Conservation (phyloP, 225 moss, liverwort and hornwort genomes). For the Asterella californica region DNA sequence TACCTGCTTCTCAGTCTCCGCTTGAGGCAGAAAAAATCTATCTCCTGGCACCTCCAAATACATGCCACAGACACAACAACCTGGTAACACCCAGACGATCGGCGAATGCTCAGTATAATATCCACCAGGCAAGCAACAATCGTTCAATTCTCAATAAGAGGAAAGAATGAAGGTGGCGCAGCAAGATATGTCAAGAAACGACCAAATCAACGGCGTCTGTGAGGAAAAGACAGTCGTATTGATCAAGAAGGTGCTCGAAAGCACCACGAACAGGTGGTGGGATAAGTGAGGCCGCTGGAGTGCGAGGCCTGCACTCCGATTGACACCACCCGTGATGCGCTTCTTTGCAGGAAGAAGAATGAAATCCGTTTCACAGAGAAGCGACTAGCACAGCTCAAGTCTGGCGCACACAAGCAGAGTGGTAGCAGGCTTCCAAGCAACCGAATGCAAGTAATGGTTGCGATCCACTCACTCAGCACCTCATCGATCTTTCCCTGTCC, state of each 20-base stretch:
- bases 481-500: not conserved
- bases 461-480: not conserved
- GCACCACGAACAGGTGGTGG: conserved; percentile 3
- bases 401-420: not conserved
- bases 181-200: conserved; percentile 13
- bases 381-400: not conserved
- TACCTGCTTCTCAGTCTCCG: not conserved
- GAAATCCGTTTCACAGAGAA: not conserved
- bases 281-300: conserved; percentile 4
- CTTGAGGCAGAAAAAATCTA: not conserved
- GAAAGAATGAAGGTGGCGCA: conserved; percentile 9
- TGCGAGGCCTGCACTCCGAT: conserved; percentile 6
- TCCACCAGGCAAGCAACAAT: not conserved
- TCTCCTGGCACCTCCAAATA: not conserved
- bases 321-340: conserved; percentile 5
- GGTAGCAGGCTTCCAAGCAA: not conserved
- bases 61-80: not conserved
- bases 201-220: not conserved
- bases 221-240: not conserved
- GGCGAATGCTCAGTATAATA: conserved; percentile 5
- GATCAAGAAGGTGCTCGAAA: not conserved
- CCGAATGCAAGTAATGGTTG: not conserved
- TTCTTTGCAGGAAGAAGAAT: not conserved
- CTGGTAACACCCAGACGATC: conserved; percentile 15
- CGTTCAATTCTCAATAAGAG: conserved; percentile 11